These are phyloP conservation scores for Gaultheria prostrata DNA, from an alignment of 148 eudicot genomes.

Conservation along the genomic window DNA sequence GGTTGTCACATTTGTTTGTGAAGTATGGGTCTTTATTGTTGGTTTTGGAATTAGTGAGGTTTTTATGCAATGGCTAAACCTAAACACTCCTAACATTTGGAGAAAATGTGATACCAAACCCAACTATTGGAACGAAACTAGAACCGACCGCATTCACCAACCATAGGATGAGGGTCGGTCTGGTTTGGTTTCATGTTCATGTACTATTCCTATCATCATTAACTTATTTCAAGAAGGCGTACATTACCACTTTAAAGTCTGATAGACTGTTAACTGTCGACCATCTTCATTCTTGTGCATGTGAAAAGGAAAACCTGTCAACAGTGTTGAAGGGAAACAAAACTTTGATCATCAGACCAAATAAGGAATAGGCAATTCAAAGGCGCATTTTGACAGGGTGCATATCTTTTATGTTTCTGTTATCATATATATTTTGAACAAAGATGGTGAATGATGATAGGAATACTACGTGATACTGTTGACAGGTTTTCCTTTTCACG, in stretches of 20 bases:
- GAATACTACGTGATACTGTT: no score
- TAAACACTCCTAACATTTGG: neutral
- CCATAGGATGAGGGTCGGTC: neutral
- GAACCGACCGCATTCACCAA: neutral
- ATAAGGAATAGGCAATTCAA: neutral
- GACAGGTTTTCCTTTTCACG: no score
- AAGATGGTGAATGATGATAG: no score
- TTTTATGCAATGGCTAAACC: neutral
- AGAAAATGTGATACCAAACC: neutral
- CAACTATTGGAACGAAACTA: neutral
- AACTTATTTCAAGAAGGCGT: neutral
- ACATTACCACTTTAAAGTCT: neutral
- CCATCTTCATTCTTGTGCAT: neutral
- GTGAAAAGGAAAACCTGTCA: neutral
- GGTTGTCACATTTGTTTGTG: neutral
- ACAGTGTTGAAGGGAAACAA: neutral
- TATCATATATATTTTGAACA: neutral
- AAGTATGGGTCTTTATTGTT: neutral
- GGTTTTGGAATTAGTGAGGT: neutral
- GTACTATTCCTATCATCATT: neutral
- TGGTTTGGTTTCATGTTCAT: neutral
- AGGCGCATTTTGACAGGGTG: neutral
- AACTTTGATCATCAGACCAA: neutral
- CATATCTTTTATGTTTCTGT: neutral
- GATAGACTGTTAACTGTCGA: neutral